Evolutionary conservation across 2,329 filamentous ascomycete genomes (phyloP), one percentile per base, ranked within the genome.

Genomic region (Cercospora citrullina): DNA sequence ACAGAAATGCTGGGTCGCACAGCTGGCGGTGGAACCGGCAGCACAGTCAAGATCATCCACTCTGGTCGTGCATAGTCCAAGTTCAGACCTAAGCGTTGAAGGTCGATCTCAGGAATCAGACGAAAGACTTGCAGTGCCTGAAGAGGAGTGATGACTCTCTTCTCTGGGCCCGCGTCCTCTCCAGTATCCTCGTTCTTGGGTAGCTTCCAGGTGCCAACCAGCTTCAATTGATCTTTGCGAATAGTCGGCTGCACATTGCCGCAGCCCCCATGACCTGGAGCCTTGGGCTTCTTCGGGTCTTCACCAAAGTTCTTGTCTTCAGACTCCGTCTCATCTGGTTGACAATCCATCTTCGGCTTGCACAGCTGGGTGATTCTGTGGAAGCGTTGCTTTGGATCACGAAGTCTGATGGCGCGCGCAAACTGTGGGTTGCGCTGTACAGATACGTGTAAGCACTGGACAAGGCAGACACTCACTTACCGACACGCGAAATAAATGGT

Each of bases 1-100:
- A 98, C 94, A 23, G 94, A 96, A 75, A 99, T 96, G 85, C 93
- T 97, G 5, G 95, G 95, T 64, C 95, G 91, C 42, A 99, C 96
- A 3, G 95, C 94, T 59, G 95, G 95, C 2, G 95, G 95, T 1
- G 95, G 95, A 0, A 99, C 96, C 5, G 95, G 94, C 58, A 99
- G 86, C 60, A 98, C 94, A 0, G 93, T 97, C 70, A 99, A 84
- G 69, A 99, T 88, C 93, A 99, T 96, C 95, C 95, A 99, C 79
- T 99, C 95, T 0, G 95, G 95, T 58, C 94, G 90, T 66, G 96
- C 94, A 75, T 98, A 98, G 78, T 98, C 93, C 66, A 91, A 90
- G 81, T 94, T 99, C 75, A 99, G 83, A 36, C 95, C 95, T 83
- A 99, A 92, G 73, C 95, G 89, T 65, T 87, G 85, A 69, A 97